Evolutionary conservation across 495 filamentous ascomycete species (phyloP), one percentile per base, ranked within the genome.

Genomic region (Trichoderma reesei): DNA sequence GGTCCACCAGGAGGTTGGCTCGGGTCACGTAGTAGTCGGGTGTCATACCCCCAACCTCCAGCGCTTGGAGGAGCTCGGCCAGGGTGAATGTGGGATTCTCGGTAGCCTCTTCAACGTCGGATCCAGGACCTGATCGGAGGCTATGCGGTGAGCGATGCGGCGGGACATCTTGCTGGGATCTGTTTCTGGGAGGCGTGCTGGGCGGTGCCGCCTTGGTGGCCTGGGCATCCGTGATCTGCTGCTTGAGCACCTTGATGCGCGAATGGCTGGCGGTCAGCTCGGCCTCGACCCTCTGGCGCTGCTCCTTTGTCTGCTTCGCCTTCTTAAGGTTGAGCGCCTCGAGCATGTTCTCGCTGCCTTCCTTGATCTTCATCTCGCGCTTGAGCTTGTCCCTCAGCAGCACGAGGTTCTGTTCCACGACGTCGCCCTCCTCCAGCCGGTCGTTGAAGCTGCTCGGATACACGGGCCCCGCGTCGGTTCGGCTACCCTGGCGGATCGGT

Each of bases 311-410:
- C 71, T 98, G 92, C 73, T 98, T 98, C 13, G 89, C 86, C 71
- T 94, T 96, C 75, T 98, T 98, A n/a, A 86, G 79, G 69, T 95
- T 89, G 65, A 98, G 73, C 18, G 93, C 94, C 77, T 97, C 94
- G 61, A 98, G 76, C 82, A 98, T 85, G 72, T 98, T 98, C 80
- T 98, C 94, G 62, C 92, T 96, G 33, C 94, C 94, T 65, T 90
- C 87, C 75, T 96, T 97, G 71, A 98, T 98, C 80, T 98, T 98
- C 75, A 89, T 87, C 73, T 98, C 94, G 69, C 92, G 91, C 60
- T 90, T 92, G 64, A 98, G 86, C 71, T 85, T 84, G 70, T 96
- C 91, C 64, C 87, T 83, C 65, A 95, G 80, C 48, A 84, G 78
- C 34, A 84, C 83, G 68, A 95, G 83, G 16, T 85, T 85, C 73